phyloP scores from a whole-genome alignment of 768 basidiomycete species.

The Kwoniella dendrophila region DNA sequence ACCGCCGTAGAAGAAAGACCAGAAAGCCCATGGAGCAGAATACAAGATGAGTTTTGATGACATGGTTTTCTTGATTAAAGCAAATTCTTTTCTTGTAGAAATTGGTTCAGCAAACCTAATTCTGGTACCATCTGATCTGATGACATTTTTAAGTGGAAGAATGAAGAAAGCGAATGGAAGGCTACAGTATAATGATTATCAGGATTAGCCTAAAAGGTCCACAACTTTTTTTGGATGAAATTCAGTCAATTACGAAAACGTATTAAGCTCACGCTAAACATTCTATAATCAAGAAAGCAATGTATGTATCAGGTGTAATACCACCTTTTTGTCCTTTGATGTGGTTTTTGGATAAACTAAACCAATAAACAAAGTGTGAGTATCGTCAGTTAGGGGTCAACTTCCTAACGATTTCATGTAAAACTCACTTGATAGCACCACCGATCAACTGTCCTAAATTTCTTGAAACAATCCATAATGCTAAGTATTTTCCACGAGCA shows the following conservation, averaged over 20 bases:
- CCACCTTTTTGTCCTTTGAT: constrained; percentile 10
- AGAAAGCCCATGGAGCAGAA: constrained; percentile 20
- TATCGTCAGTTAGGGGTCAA: too few species aligned
- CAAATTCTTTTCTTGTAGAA: constrained; percentile 28
- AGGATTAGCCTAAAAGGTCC: too few species aligned
- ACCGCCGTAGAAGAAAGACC: constrained; percentile 33
- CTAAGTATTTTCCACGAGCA: constrained; percentile 32
- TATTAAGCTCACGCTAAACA: constrained; percentile 10
- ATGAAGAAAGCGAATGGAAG: constrained; percentile 25
- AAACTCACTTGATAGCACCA: constrained; percentile 34
- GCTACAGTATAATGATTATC: neutral
- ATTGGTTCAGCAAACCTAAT: constrained; percentile 23
- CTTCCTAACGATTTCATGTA: too few species aligned
- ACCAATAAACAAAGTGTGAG: too few species aligned
- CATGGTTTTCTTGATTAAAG: constrained; percentile 15
- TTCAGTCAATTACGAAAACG: too few species aligned
- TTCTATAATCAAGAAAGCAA: constrained; percentile 28
- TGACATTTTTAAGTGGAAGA: constrained; percentile 23
- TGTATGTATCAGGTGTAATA: constrained; percentile 21
- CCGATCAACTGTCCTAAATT: constrained; percentile 30
- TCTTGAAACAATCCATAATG: constrained; percentile 31
- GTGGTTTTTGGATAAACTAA: constrained; percentile 26
- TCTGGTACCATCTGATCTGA: constrained; percentile 28
- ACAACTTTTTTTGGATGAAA: too few species aligned
- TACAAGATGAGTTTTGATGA: constrained; percentile 22